Evolutionary conservation across 2,329 filamentous ascomycete genomes (phyloP), one percentile per base, ranked within the genome.

Genomic region (Trichoderma harzianum): DNA sequence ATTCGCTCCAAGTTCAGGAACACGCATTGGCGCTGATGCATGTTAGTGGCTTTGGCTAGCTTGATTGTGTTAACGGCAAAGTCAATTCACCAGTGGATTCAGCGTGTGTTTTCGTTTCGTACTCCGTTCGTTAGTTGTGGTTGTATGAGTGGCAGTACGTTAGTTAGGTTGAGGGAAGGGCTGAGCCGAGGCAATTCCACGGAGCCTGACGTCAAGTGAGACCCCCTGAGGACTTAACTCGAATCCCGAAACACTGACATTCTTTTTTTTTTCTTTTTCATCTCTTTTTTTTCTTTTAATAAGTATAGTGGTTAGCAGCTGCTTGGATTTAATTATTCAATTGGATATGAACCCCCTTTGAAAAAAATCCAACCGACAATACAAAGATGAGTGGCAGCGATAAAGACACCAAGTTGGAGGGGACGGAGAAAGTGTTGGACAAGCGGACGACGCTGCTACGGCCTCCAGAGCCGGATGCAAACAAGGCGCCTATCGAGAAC

Each of bases 401-500:
- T 18, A 69, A 51, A 14, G 66, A 61, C 1, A 8, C 66, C 1
- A 71, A 63, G 32, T 11, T 64, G 51, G 69, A 71, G 32, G 43
- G 39, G 63, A 55, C 57, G 14, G 63, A 67, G 26, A 62, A 73
- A 18, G 55, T 67, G 62, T 18, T 57, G 18, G 71, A 67, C 24
- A 62, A 80, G 36, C 78, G 81, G 39, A 75, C 80, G n/a, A 84
- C 82, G 64, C 77, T 84, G 26, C 73, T 97, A 75, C 88, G 90
- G 77, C 91, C 93, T 65, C 94, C 93, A 74, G 90, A 92, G 66
- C 82, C 90, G 36, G 91, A 97, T 79, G 83, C 89, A 60, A 87
- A 87, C 78, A 93, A 93, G 81, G 91, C 94, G 30, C 87, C 90
- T 16, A 97, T 98, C 74, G 95, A 98, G 83, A 95, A 97, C 82